Evolutionary conservation across 169 alveolate genomes (phyloP).

Genomic region (Cryptosporidium ryanae): DNA sequence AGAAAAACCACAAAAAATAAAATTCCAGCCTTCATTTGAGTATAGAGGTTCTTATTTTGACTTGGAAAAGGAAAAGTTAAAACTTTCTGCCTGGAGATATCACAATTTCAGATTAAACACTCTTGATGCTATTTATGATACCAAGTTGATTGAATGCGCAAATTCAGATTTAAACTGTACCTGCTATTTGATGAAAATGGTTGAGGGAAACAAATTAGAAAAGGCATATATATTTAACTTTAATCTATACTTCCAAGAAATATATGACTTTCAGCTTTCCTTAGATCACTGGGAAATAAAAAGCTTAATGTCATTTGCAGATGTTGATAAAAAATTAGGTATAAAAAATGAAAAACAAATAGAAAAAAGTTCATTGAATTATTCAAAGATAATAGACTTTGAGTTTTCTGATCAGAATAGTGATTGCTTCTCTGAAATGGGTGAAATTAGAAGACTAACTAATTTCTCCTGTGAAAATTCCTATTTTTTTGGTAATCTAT

Average conservation of each 20-base stretch:
- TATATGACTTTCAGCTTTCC: slow-evolving; percentile 75
- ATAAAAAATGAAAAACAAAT: not conserved
- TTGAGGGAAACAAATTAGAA: slow-evolving; percentile 17
- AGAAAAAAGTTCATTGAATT: slow-evolving; percentile 28
- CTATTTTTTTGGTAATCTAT: slow-evolving; percentile 1
- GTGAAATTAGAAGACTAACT: not conserved
- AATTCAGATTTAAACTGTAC: slow-evolving; percentile 43
- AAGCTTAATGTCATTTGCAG: slow-evolving; percentile 10
- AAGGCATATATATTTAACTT: slow-evolving; percentile 30
- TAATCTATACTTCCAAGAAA: slow-evolving; percentile 71
- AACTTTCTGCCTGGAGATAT: slow-evolving; percentile 85
- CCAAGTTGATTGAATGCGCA: slow-evolving; percentile 49
- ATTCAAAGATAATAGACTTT: not conserved
- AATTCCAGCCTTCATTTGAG: slow-evolving; percentile 83
- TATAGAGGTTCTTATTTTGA: slow-evolving; percentile 86
- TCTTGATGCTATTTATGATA: slow-evolving; percentile 84
- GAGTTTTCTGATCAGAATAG: not conserved
- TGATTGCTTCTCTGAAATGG: not conserved
- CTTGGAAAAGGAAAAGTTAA: slow-evolving; percentile 84
- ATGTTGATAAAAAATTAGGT: slow-evolving; percentile 22
- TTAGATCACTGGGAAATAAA: slow-evolving; percentile 53
- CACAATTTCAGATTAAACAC: slow-evolving; percentile 81
- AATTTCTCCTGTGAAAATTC: not conserved
- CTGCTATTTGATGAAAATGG: slow-evolving; percentile 28
- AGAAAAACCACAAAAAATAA: slow-evolving; percentile 81